Base-by-base conservation (phyloP, 2,329 filamentous ascomycete genomes). In the Apiospora malaysiana region DNA sequence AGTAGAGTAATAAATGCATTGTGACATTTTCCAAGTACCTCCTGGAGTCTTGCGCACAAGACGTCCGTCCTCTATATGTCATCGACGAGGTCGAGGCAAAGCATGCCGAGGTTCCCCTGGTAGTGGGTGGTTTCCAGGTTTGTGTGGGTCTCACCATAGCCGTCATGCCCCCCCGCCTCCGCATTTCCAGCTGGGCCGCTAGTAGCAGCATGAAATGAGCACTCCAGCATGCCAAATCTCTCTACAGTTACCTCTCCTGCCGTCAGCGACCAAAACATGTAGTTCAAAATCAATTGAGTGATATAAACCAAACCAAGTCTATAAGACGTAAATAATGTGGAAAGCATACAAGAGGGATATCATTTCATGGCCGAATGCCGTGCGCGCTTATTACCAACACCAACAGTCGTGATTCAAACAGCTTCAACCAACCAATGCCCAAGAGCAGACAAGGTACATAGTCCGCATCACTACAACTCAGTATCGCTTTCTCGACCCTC, bases 401-500 rank as follows among this genome's bases (percentile, higher is more conserved):
- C 32, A 14, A 18, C 9, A 16, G 27, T 14, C 46, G 49, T 27
- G 23, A 51, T 51, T 12, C 23, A 25, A 8, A 49, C n/a, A 27
- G 14, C 14, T 32, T 32, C 8, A 32, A 18, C 25, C n/a, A 49
- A 25, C 32, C 32, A 32, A 32, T 3, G 3, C 32, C 32, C 32
- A 32, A 32, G 6, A 32, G 32, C 6, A 27, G 12, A 42, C 40
- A 10, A 51, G 14, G 46, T 10, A 49, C 6, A 10, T 6, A 51
- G 25, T 45, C 10, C 10, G 18, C 10, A 21, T 8, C 25, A 40
- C 18, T 4, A 23, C 18, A 63, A n/a, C 56, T 78, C 66, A 85
- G 68, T 79, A 82, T 42, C 87, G 79, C 78, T 88, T 90, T 75
- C 88, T 83, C 77, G 87, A 85, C 76, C 83, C 85, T 8, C 88